Conservation (phyloP, 352 stramenopile species). For the Phytophthora podocarpi region DNA sequence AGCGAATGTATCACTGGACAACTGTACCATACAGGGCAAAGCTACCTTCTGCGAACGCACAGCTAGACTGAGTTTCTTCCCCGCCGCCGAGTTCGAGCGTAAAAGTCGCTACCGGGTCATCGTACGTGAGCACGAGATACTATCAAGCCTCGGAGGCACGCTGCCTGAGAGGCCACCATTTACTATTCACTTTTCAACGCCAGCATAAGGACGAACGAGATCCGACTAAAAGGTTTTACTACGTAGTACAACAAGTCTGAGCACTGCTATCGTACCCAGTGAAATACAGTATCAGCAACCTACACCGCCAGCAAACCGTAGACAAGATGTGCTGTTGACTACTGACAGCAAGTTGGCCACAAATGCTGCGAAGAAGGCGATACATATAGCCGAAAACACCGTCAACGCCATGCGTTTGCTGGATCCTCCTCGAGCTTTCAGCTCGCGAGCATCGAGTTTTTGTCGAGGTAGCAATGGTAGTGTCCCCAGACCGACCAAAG, state of each 20-base stretch:
- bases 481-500: conserved; percentile 48
- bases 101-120: conserved; percentile 28
- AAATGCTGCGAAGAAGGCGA: conserved; percentile 56
- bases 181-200: conserved; percentile 33
- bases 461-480: conserved; percentile 63
- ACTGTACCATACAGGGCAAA: conserved; percentile 28
- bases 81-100: conserved; percentile 29
- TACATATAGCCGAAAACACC: conserved; percentile 46
- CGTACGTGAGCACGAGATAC: conserved; percentile 32
- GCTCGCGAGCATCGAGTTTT: conserved; percentile 44
- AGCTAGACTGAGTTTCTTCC: conserved; percentile 24
- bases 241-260: background rate
- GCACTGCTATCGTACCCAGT: conserved; percentile 25
- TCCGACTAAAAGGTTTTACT: no score
- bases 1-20: conserved; percentile 29
- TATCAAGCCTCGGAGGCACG: conserved; percentile 30
- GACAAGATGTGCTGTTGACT: conserved; percentile 56
- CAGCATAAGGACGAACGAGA: conserved; percentile 11
- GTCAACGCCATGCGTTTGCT: conserved; percentile 43
- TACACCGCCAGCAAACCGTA: conserved; percentile 60
- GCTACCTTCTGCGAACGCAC: conserved; percentile 21
- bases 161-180: conserved; percentile 26
- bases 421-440: conserved; percentile 55
- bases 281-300: conserved; percentile 49
- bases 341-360: conserved; percentile 66